These are phyloP conservation scores for Scolecobasidium constrictum DNA, from an alignment of 2,329 filamentous ascomycete species.

Conservation along the genomic window DNA sequence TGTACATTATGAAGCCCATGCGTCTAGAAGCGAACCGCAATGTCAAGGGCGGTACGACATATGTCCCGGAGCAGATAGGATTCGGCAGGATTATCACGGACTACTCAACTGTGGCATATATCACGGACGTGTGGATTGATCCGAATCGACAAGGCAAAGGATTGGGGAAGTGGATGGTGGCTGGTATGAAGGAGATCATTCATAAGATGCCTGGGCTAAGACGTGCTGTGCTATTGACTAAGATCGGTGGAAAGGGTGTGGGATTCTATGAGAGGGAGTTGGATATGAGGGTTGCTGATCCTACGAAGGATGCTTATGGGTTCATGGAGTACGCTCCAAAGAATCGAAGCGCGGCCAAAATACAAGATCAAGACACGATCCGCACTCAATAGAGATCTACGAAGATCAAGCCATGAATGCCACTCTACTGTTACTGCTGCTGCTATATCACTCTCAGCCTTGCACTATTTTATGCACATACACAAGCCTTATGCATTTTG, in stretches of 20 bases:
- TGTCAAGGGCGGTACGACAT: background rate
- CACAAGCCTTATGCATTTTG: no score
- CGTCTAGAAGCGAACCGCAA: background rate
- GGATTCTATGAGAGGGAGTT: constrained; percentile 10
- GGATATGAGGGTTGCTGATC: constrained; percentile 7
- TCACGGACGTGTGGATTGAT: constrained; percentile 58
- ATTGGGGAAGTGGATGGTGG: constrained; percentile 54
- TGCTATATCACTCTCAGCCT: no score
- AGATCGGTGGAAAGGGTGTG: constrained; percentile 4
- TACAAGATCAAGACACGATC: no score
- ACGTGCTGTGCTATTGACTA: constrained; percentile 13
- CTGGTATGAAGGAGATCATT: constrained; percentile 46
- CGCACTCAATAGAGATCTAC: no score
- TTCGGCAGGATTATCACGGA: constrained; percentile 59
- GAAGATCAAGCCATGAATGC: no score
- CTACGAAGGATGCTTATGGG: background rate
- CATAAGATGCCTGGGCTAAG: constrained; percentile 49
- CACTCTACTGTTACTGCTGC: no score
- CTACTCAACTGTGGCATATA: constrained; percentile 55
- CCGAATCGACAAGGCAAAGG: constrained; percentile 49
- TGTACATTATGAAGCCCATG: constrained; percentile 14
- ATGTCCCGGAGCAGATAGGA: constrained; percentile 34
- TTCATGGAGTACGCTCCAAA: background rate
- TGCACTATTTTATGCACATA: no score
- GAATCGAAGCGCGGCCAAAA: no score